Base-by-base conservation (phyloP, 306 rosid species). In the Lupinus albus region DNA sequence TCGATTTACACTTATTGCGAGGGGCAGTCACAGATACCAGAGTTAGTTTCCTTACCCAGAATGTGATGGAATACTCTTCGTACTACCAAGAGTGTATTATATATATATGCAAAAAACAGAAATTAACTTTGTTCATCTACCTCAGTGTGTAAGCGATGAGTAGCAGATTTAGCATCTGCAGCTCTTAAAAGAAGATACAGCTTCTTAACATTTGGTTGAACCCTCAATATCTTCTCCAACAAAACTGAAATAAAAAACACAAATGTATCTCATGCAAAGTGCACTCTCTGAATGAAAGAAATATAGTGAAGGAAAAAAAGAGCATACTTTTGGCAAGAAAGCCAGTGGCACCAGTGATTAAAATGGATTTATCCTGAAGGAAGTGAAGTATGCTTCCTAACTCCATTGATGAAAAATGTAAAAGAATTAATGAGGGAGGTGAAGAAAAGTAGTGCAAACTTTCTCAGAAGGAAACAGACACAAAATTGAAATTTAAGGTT, bases 151-250 rank as follows among this genome's bases (percentile, higher is more conserved):
- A 93, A 67, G 13, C 94, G 91, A 7, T 83, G 79, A 17, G 79
- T 39, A 53, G 95, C 94, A 55, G 88, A 64, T 70, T 83, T 86
- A 11, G 76, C 63, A 79, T 93, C 97, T 0, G 71, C 7, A 25
- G 89, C 93, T 75, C 97, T 79, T 74, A 93, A 32, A 41, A 93
- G 96, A 62, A 93, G 88, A 78, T 81, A 89, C 15, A 88, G 72
- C 74, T 83, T 84, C 81, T 89, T 88, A 74, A 87, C 89, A 47
- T 89, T 84, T 15, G 97, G 95, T 70, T 93, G 95, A 77, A 83
- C 85, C 53, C 98, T 83, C 46, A 93, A 68, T 72, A 93, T 79
- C 80, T 93, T 93, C 86, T 93, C 99, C 76, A 82, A 64, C 15
- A 93, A 67, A 77, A 93, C 99, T 53, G 17, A 39, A 70, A 8